Evolutionary conservation across 768 basidiomycete species (phyloP), one percentile per base, ranked within the genome.

Genomic region (Melanogaster broomeanus): DNA sequence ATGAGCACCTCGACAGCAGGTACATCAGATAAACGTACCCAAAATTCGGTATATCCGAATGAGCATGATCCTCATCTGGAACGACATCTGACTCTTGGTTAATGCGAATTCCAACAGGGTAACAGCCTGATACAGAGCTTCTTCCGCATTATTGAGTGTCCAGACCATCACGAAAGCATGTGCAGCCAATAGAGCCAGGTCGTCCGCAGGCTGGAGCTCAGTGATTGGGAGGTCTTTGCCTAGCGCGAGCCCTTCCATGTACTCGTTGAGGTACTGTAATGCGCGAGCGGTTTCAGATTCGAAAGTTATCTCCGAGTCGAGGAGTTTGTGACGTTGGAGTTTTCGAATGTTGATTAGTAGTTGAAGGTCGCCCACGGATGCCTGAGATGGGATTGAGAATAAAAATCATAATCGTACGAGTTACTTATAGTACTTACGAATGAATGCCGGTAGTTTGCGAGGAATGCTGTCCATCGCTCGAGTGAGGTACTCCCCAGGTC

Each of bases 141-240:
- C 69, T 42, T 83, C 77, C 48, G 86, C 79, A 16, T 65, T 72
- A 52, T 78, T 73, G 42, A 83, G 64, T 35, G 68, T 74, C 86
- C 88, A 91, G 19, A 83, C 65, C 62, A 72, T 82, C 40, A 93
- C 77, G 47, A 84, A 77, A 3, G 80, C 79, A 59, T 87, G 87
- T 3, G 78, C 86, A 6, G 88, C 83, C 19, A 97, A 73, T 24
- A 95, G 75, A 22, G 79, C 85, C 28, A 96, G 78, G 61, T 95
- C 94, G 59, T 97, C 94, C 1, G 83, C 88, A 16, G 87, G 90
- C 63, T 96, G 94, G 22, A 94, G 74, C 60, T 96, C 94, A 0
- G 90, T 88, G 4, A 74, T 64, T 8, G 85, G 81, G 18, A 95
- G 75, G 45, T 79, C 72, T 37, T 73, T 70, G 41, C 92, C 92